These are phyloP conservation scores for Voacanga thouarsii DNA, from an alignment of 257 asterid genomes.

Conservation along the genomic window DNA sequence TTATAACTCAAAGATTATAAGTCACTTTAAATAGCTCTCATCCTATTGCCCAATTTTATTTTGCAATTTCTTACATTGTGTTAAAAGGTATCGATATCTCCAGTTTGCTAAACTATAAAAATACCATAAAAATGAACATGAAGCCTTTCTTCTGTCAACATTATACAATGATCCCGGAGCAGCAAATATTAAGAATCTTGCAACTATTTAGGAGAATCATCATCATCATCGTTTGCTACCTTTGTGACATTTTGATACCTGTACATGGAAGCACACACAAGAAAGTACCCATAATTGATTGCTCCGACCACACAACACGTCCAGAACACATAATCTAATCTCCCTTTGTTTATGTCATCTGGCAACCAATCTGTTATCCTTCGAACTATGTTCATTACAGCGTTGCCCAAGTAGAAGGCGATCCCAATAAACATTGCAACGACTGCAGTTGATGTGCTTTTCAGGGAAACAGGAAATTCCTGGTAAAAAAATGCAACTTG, in stretches of 20 bases:
- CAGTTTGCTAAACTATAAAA: not conserved
- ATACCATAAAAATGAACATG: not conserved
- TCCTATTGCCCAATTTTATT: not conserved
- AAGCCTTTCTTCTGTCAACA: not conserved
- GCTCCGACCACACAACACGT: slow-evolving; percentile 48
- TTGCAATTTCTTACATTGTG: too few relatives aligned
- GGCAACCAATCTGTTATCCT: slow-evolving; percentile 56
- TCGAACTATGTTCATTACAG: slow-evolving; percentile 28
- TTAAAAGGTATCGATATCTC: not conserved
- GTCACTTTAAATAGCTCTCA: not conserved
- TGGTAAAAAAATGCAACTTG: slow-evolving; percentile 28
- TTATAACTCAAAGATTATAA: not conserved
- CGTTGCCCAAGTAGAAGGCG: slow-evolving; percentile 29
- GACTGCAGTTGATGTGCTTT: slow-evolving; percentile 32
- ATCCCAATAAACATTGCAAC: slow-evolving; percentile 31
- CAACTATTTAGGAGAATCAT: not conserved
- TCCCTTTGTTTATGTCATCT: slow-evolving; percentile 58
- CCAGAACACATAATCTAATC: slow-evolving; percentile 71
- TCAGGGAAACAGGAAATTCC: slow-evolving; percentile 34
- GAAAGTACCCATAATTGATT: slow-evolving; percentile 42
- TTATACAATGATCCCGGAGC: not conserved
- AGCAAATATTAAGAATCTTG: not conserved
- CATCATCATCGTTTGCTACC: slow-evolving; percentile 2
- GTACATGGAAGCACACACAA: slow-evolving; percentile 38
- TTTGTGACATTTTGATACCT: slow-evolving; percentile 22